phyloP scores from a whole-genome alignment of 441 rosid species.

The Populus trichocarpa region DNA sequence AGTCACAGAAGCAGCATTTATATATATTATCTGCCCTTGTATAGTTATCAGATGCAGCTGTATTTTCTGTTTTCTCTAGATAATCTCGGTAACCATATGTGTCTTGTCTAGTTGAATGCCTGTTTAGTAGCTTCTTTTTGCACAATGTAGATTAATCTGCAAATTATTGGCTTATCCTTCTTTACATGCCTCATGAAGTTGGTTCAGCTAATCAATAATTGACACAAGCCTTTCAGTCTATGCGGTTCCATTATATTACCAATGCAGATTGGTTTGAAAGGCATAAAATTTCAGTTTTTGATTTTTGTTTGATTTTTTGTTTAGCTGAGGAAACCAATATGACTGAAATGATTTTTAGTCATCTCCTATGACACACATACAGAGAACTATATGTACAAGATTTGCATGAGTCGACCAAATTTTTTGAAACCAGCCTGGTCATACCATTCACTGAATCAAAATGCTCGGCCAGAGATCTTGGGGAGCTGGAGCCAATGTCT shows the following conservation, averaged over 20 bases:
- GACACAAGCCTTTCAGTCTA: background rate
- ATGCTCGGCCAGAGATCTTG: background rate
- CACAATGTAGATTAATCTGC: background rate
- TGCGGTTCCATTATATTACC: background rate
- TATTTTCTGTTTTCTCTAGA: conserved; percentile 1
- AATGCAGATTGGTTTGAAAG: no score
- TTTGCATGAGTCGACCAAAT: background rate
- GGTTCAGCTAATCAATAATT: no score
- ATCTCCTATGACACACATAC: background rate
- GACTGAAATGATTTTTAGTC: background rate
- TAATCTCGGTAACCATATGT: background rate
- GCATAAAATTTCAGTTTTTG: background rate
- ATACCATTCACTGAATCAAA: background rate
- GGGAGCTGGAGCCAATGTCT: no score
- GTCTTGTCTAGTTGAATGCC: background rate
- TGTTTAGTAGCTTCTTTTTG: conserved; percentile 5
- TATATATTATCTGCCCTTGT: conserved; percentile 23
- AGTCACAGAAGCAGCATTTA: conserved; percentile 9
- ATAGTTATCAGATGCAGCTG: conserved; percentile 26
- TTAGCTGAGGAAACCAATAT: background rate
- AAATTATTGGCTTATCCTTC: background rate
- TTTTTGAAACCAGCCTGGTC: background rate
- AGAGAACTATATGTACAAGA: background rate
- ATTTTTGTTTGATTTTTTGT: no score
- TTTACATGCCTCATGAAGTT: background rate